Evolutionary conservation across 2,329 filamentous ascomycete species (phyloP).

Genomic region (Apiospora aurea): DNA sequence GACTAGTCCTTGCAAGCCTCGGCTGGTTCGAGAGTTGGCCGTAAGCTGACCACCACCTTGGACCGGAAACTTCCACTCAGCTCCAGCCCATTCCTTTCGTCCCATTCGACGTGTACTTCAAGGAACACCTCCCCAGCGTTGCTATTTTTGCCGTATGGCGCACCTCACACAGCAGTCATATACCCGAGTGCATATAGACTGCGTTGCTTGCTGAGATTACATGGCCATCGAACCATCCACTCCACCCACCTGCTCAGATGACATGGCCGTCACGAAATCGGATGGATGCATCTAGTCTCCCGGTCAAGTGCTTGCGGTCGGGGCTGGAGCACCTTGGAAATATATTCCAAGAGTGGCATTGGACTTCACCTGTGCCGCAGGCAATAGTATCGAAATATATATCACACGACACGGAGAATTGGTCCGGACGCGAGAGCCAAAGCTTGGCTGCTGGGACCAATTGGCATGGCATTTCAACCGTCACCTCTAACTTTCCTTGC

Average conservation of each 20-base stretch:
- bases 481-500: background rate
- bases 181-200: background rate
- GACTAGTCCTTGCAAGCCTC: background rate
- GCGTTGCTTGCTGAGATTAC: constrained; percentile 2
- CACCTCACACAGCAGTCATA: background rate
- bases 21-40: background rate
- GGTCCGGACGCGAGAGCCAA: background rate
- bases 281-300: background rate
- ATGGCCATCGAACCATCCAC: background rate
- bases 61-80: constrained; percentile 3
- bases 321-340: background rate
- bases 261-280: background rate
- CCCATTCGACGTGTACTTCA: background rate
- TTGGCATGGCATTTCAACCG: background rate
- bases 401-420: background rate
- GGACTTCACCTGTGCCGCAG: background rate
- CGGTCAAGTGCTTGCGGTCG: background rate
- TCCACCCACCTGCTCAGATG: background rate
- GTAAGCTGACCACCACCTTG: constrained; percentile 18
- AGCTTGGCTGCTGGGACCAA: background rate
- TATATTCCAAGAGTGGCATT: background rate
- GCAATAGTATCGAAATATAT: constrained; percentile 1
- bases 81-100: background rate
- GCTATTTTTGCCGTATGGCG: background rate
- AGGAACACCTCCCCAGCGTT: background rate